A percentile compares a stretch with the other conserved stretches of the same genome.
Evolutionary conservation across 768 basidiomycete genomes (phyloP).

Genomic region (Kwoniella heveanensis): DNA sequence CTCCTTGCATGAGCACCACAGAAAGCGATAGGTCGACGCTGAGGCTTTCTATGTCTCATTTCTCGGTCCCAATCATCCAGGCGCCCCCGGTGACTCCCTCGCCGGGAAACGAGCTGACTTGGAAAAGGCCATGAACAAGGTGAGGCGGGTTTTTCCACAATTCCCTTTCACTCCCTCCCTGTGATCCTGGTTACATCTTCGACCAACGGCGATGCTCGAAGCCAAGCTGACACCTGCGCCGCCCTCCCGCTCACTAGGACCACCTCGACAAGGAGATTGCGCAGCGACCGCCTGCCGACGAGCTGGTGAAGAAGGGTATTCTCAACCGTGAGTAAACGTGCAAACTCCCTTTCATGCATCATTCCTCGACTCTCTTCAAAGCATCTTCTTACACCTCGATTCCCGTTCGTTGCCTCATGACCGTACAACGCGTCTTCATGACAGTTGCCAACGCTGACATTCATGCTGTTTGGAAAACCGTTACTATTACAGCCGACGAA

Average conservation of each 20-base stretch:
- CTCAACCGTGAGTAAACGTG: constrained; percentile 57
- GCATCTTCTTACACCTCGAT: not conserved
- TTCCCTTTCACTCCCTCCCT: too few species aligned
- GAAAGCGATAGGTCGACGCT: too few species aligned
- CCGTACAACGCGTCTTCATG: too few species aligned
- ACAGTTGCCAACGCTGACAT: not conserved
- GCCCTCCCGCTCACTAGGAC: constrained; percentile 59
- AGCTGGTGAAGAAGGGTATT: constrained; percentile 69
- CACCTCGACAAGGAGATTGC: constrained; percentile 67
- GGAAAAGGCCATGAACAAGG: constrained; percentile 68
- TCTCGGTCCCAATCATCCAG: constrained; percentile 56
- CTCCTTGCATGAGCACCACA: too few species aligned
- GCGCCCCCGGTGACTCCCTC: constrained; percentile 65
- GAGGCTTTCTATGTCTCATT: too few species aligned
- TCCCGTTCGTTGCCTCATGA: too few species aligned
- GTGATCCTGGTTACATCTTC: too few species aligned
- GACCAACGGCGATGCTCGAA: too few species aligned
- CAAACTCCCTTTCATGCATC: not conserved
- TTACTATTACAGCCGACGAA: constrained; percentile 32
- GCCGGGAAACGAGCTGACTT: constrained; percentile 66
- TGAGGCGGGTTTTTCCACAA: constrained; percentile 40
- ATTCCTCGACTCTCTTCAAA: not conserved
- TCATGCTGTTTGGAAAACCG: not conserved
- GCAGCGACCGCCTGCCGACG: constrained; percentile 64
- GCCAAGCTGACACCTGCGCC: constrained; percentile 5